A percentile compares a stretch with the other conserved stretches of the same genome.
Conservation (phyloP, 768 basidiomycete species). For the Mycena chlorophos region DNA sequence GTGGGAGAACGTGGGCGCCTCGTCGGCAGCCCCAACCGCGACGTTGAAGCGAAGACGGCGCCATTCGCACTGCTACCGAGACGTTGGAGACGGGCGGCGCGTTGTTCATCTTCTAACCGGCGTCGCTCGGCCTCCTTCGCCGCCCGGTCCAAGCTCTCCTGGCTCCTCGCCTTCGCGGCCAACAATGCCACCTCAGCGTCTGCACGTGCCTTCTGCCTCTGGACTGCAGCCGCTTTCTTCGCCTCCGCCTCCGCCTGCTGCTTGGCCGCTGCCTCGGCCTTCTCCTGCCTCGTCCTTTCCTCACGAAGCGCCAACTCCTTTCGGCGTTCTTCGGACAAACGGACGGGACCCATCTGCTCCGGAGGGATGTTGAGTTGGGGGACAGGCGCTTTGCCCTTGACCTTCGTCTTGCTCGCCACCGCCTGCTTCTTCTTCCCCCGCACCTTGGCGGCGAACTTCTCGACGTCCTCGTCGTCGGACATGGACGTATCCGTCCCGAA, state of each 20-base stretch:
- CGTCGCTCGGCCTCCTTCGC: neutral
- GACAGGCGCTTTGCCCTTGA: neutral
- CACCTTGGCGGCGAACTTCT: neutral
- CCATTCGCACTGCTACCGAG: no score
- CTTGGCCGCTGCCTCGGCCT: neutral
- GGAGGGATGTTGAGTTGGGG: neutral
- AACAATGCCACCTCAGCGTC: neutral
- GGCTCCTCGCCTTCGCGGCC: neutral
- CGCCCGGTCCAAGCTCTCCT: neutral
- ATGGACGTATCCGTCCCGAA: neutral
- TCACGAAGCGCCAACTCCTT: neutral
- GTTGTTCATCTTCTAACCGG: neutral
- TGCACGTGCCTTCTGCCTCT: neutral
- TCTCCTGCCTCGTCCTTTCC: neutral
- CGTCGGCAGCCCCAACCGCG: no score
- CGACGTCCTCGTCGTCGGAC: neutral
- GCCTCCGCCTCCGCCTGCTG: neutral
- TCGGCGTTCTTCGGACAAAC: neutral
- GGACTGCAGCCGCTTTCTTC: neutral
- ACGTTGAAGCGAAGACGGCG: no score
- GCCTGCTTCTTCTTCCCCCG: neutral
- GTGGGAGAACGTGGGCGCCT: neutral
- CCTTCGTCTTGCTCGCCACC: neutral
- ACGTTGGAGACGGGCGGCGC: neutral
- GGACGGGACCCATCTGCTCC: neutral